These are phyloP conservation scores for Stellera chamaejasme DNA, from an alignment of 345 rosid species.

Conservation along the genomic window DNA sequence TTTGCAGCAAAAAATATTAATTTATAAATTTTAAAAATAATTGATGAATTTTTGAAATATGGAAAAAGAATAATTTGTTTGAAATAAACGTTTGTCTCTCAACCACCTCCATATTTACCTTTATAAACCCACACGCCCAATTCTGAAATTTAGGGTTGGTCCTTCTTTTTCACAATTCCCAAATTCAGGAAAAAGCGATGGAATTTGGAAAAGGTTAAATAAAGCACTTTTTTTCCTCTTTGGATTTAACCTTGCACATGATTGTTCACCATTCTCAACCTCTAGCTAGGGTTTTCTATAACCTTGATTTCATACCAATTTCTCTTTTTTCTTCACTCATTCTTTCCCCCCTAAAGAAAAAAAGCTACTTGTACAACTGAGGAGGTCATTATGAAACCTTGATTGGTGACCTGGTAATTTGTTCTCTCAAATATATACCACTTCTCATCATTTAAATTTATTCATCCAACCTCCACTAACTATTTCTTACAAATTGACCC, in stretches of 20 bases:
- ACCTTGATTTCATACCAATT: constrained; percentile 23
- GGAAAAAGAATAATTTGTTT: too few species aligned
- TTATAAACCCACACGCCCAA: constrained; percentile 24
- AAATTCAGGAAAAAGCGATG: constrained; percentile 1
- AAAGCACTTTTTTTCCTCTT: background rate
- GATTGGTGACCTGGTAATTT: background rate
- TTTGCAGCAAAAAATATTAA: too few species aligned
- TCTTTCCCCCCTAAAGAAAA: too few species aligned
- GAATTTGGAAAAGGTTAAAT: background rate
- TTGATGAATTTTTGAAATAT: too few species aligned
- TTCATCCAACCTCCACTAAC: too few species aligned
- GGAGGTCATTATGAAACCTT: constrained; percentile 19
- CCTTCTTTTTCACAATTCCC: constrained; percentile 26
- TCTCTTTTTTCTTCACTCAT: too few species aligned
- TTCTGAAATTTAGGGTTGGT: constrained; percentile 23
- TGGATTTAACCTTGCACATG: constrained; percentile 1
- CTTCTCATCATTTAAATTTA: too few species aligned
- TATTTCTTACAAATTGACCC: too few species aligned
- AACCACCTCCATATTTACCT: constrained; percentile 33
- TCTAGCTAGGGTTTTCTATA: background rate
- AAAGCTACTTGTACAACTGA: constrained; percentile 12
- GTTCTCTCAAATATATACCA: too few species aligned
- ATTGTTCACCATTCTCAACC: constrained; percentile 11
- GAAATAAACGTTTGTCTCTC: constrained; percentile 19
- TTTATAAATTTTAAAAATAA: too few species aligned